Conservation (phyloP, 345 rosid species). For the Aquilaria yunnanensis region DNA sequence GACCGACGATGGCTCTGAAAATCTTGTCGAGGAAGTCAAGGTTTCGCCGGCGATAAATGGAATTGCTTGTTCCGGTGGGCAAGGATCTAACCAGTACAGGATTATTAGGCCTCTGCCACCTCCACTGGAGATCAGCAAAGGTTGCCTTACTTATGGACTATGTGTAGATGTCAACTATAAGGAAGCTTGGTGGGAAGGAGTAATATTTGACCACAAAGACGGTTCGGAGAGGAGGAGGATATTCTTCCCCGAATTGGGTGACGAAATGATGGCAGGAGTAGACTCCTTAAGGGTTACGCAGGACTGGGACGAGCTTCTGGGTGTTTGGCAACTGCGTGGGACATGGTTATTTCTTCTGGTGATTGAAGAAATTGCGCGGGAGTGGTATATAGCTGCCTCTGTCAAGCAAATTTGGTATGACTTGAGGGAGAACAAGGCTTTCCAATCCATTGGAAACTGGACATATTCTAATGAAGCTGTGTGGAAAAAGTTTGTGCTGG, state of each 20-base stretch:
- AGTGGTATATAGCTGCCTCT: slow-evolving; percentile 37
- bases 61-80: slow-evolving; percentile 1
- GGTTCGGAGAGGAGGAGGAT: slow-evolving; percentile 36
- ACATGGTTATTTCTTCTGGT: slow-evolving; percentile 53
- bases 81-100: slow-evolving; percentile 21
- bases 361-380: slow-evolving; percentile 31
- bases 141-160: slow-evolving; percentile 36
- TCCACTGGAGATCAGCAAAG: slow-evolving; percentile 13
- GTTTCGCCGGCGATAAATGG: slow-evolving; percentile 34
- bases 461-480: slow-evolving; percentile 15
- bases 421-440: slow-evolving; percentile 33
- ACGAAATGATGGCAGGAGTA: slow-evolving; percentile 31
- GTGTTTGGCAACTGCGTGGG: slow-evolving; percentile 50
- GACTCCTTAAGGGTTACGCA: slow-evolving; percentile 42
- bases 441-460: slow-evolving; percentile 41
- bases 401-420: slow-evolving; percentile 72
- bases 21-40: slow-evolving; percentile 25
- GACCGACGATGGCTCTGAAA: slow-evolving; percentile 26
- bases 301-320: slow-evolving; percentile 49
- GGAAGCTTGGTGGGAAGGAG: slow-evolving; percentile 88
- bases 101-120: slow-evolving; percentile 55
- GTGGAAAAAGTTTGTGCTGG: slow-evolving; percentile 40
- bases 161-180: slow-evolving; percentile 48
- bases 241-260: slow-evolving; percentile 75
- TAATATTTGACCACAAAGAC: slow-evolving; percentile 41